These are phyloP conservation scores for Pseudoscleropodium purum DNA, from an alignment of 225 moss, liverwort and hornwort genomes.

Conservation along the genomic window DNA sequence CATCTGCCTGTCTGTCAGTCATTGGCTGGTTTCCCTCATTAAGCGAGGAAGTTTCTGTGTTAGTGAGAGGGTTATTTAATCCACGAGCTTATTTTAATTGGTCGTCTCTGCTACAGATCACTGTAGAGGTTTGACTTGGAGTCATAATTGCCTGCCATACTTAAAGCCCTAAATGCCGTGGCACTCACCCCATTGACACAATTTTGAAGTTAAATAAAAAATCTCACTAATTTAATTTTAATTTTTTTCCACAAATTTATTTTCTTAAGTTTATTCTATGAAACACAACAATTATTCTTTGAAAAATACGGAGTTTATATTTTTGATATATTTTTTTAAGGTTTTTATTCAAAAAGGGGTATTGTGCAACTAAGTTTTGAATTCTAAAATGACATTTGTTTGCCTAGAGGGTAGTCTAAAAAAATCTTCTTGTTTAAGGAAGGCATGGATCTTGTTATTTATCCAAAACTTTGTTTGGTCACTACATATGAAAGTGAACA, in stretches of 20 bases:
- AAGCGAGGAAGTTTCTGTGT: background rate
- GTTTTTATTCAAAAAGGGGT: fast-evolving
- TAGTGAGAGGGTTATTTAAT: background rate
- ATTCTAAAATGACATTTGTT: background rate
- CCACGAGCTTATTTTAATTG: background rate
- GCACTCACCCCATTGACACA: background rate
- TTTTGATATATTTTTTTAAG: background rate
- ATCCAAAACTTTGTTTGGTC: fast-evolving
- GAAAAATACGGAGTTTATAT: background rate
- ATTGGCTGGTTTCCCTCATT: background rate
- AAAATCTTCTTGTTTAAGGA: no score
- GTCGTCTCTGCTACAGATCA: background rate
- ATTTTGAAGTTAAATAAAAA: background rate
- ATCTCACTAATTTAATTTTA: background rate
- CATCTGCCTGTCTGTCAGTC: background rate
- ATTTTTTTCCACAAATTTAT: background rate
- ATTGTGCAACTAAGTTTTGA: background rate
- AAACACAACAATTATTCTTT: background rate
- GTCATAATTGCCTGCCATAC: background rate
- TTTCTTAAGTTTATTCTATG: no score
- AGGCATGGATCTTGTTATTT: background rate
- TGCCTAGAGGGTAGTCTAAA: fast-evolving
- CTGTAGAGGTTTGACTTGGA: background rate
- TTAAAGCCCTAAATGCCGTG: background rate
- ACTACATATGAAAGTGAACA: background rate